phyloP scores from a whole-genome alignment of 2,329 filamentous ascomycete genomes.

The Verticillium longisporum region DNA sequence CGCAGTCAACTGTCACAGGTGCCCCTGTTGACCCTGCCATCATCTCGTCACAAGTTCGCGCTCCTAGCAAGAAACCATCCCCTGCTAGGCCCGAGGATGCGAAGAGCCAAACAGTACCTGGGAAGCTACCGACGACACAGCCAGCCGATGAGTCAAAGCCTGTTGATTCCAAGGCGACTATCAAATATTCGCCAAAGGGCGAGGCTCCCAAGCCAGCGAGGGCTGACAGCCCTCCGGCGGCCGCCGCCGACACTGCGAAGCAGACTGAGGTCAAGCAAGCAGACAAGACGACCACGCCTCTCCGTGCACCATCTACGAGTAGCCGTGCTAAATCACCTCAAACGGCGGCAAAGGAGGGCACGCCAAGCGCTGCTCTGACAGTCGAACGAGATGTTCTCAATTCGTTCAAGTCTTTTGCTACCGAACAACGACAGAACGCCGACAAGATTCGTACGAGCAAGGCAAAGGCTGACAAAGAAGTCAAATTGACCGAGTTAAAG shows the following conservation, averaged over 20 bases:
- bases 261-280: background rate
- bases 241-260: background rate
- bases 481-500: constrained; percentile 89
- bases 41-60: constrained; percentile 74
- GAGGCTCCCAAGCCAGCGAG: constrained; percentile 2
- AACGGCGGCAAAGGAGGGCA: constrained; percentile 22
- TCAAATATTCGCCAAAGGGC: constrained; percentile 5
- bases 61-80: constrained; percentile 32
- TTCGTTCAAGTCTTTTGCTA: constrained; percentile 59
- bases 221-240: constrained; percentile 4
- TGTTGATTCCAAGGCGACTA: background rate
- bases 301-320: constrained; percentile 23
- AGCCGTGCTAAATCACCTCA: background rate
- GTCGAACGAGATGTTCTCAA: constrained; percentile 56
- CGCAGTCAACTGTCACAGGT: constrained; percentile 65
- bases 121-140: constrained; percentile 2
- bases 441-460: constrained; percentile 52
- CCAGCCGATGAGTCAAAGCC: background rate
- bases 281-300: constrained; percentile 15
- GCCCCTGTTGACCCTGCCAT: constrained; percentile 82
- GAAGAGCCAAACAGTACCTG: constrained; percentile 2
- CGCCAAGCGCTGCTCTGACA: constrained; percentile 50
- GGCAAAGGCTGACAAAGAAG: constrained; percentile 71
- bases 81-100: constrained; percentile 24
- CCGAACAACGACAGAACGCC: constrained; percentile 45